A percentile compares a stretch with the other conserved stretches of the same genome.
Evolutionary conservation across 768 basidiomycete species (phyloP).

Genomic region (Hebeloma cylindrosporum): DNA sequence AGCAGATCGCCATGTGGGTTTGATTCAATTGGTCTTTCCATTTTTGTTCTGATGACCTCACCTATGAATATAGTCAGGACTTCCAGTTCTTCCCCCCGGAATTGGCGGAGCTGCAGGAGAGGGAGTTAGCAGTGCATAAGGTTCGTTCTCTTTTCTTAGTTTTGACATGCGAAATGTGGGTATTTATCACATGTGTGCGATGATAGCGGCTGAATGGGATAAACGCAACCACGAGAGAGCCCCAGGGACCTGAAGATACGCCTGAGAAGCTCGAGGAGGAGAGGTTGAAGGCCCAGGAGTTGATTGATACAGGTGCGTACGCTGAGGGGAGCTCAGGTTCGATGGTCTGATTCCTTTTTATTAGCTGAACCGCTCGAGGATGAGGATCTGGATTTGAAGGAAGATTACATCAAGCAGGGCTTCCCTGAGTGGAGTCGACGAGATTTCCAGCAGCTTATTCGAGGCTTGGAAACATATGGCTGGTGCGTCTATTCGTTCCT

Average conservation of each 20-base stretch:
- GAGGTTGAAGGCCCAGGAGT: constrained; percentile 72
- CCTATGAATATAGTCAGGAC: constrained; percentile 62
- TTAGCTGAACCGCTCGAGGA: constrained; percentile 91
- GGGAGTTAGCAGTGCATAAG: constrained; percentile 81
- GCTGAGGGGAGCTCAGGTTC: constrained; percentile 6
- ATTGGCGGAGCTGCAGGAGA: constrained; percentile 79
- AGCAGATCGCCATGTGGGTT: constrained; percentile 79
- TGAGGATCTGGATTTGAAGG: constrained; percentile 81
- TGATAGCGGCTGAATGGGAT: constrained; percentile 66
- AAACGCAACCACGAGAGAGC: constrained; percentile 59
- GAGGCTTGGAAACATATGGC: constrained; percentile 65
- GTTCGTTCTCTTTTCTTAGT: constrained; percentile 33
- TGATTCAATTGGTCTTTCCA: neutral
- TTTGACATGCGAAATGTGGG: neutral
- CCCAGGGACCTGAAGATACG: constrained; percentile 70
- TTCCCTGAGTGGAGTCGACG: constrained; percentile 91
- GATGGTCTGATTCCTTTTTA: neutral
- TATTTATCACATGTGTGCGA: neutral
- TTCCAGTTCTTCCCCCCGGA: constrained; percentile 95
- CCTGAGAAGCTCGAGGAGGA: constrained; percentile 86
- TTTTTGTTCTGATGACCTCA: constrained; percentile 3
- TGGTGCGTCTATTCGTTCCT: constrained; percentile 48
- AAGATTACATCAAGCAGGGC: constrained; percentile 70
- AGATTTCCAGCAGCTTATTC: constrained; percentile 90
- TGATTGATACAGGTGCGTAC: constrained; percentile 78